These are phyloP conservation scores for Cynanchum wilfordii DNA, from an alignment of 257 asterid species.

Conservation along the genomic window DNA sequence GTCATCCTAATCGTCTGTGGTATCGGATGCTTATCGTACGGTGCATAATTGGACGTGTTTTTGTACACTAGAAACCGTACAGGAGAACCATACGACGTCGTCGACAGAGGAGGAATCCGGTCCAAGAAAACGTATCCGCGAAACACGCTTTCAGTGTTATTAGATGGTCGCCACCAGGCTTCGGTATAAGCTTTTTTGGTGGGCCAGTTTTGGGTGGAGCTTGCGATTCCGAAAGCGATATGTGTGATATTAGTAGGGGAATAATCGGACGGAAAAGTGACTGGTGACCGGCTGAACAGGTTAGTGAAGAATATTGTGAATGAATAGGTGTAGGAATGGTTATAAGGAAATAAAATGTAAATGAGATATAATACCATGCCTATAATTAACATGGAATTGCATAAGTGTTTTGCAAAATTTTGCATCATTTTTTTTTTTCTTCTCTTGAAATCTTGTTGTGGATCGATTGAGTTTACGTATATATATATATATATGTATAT, in stretches of 20 bases:
- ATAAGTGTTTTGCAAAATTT: neutral
- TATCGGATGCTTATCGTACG: slow-evolving; percentile 24
- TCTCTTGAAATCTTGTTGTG: neutral
- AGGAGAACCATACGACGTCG: slow-evolving; percentile 32
- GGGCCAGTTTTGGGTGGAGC: slow-evolving; percentile 33
- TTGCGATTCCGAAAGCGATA: slow-evolving; percentile 36
- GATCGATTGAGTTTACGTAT: neutral
- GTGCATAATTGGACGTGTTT: slow-evolving; percentile 18
- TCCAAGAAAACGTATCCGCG: slow-evolving; percentile 40
- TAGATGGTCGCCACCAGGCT: slow-evolving; percentile 47
- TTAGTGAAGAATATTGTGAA: neutral
- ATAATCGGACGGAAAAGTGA: neutral
- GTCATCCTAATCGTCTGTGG: slow-evolving; percentile 32
- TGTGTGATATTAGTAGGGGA: slow-evolving; percentile 32
- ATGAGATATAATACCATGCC: neutral
- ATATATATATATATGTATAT: too few species aligned
- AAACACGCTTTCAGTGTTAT: slow-evolving; percentile 17
- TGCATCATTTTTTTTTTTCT: neutral
- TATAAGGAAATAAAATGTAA: neutral
- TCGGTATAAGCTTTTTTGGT: slow-evolving; percentile 24
- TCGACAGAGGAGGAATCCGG: slow-evolving; percentile 13
- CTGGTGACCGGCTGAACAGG: too few species aligned
- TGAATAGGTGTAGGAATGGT: neutral
- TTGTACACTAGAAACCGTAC: slow-evolving; percentile 31
- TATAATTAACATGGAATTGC: neutral